Evolutionary conservation across 2,329 filamentous ascomycete genomes (phyloP).

Genomic region (Aspergillus piperis): DNA sequence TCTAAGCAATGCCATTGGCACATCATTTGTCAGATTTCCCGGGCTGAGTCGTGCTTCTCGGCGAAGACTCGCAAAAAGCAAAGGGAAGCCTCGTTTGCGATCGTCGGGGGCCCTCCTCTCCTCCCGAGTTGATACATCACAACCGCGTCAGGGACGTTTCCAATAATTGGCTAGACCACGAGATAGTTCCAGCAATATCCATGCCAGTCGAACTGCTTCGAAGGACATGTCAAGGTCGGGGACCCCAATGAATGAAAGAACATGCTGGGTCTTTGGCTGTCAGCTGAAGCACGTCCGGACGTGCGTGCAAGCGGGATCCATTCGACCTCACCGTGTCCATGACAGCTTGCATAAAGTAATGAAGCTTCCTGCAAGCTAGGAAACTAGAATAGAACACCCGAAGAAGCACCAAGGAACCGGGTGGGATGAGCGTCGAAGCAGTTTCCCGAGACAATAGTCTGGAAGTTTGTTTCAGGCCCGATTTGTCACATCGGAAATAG

Average conservation of each 20-base stretch:
- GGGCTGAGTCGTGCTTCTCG: not conserved
- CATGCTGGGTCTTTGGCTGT: not conserved
- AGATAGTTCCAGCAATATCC: slow-evolving; percentile 3
- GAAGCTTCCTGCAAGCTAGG: not conserved
- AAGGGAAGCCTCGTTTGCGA: slow-evolving; percentile 9
- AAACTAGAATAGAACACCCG: slow-evolving; percentile 3
- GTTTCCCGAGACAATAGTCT: slow-evolving; percentile 1
- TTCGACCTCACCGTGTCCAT: slow-evolving; percentile 1
- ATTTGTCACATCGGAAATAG: not conserved
- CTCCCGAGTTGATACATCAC: slow-evolving; percentile 11
- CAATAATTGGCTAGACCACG: slow-evolving; percentile 2
- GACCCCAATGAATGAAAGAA: not conserved
- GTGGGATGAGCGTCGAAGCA: not conserved
- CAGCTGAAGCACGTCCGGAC: not conserved
- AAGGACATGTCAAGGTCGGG: not conserved
- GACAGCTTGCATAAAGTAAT: not conserved
- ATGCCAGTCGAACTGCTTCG: not conserved
- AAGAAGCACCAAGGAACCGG: slow-evolving; percentile 1
- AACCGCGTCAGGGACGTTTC: slow-evolving; percentile 3
- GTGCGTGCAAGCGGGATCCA: not conserved
- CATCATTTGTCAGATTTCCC: slow-evolving; percentile 20
- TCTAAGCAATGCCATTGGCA: slow-evolving; percentile 9
- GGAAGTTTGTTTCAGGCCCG: not conserved
- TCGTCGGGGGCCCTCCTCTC: slow-evolving; percentile 8
- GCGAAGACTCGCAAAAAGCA: slow-evolving; percentile 1